phyloP scores from a whole-genome alignment of 2,329 filamentous ascomycete species.

The Neofusicoccum ribis region DNA sequence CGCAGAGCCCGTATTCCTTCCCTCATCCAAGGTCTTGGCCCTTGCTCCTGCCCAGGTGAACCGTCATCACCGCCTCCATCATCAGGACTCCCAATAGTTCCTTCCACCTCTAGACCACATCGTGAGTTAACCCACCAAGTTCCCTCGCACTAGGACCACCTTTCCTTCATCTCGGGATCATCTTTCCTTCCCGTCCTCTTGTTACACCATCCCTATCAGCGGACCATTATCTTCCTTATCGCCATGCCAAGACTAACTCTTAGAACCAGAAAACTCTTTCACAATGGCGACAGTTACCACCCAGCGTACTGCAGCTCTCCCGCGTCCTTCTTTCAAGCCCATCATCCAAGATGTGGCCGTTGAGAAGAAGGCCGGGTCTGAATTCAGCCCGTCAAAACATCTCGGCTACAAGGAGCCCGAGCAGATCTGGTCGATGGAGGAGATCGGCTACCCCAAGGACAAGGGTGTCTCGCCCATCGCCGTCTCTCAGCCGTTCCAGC shows the following conservation, averaged over 20 bases:
- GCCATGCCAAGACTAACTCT: background rate
- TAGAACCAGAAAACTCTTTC: slow-evolving; percentile 1
- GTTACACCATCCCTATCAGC: background rate
- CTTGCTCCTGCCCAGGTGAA: slow-evolving; percentile 2
- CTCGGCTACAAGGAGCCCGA: slow-evolving; percentile 54
- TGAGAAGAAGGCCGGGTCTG: slow-evolving; percentile 24
- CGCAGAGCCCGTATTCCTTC: background rate
- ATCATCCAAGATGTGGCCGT: slow-evolving; percentile 30
- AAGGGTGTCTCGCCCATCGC: slow-evolving; percentile 63
- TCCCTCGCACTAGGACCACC: background rate
- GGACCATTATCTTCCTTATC: background rate
- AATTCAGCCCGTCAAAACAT: slow-evolving; percentile 59
- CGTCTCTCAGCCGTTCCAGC: slow-evolving; percentile 64
- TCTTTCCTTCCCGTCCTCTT: background rate
- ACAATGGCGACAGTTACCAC: slow-evolving; percentile 33
- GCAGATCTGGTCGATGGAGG: slow-evolving; percentile 60
- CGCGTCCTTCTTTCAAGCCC: slow-evolving; percentile 33
- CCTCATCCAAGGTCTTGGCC: background rate
- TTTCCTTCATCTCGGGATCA: background rate
- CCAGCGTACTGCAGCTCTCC: slow-evolving; percentile 31
- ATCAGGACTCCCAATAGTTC: background rate
- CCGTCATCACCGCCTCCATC: background rate
- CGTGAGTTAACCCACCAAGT: background rate
- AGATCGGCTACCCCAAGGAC: slow-evolving; percentile 57
- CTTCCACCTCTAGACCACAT: background rate